These are phyloP conservation scores for Tolypocladium album DNA, from an alignment of 2,329 filamentous ascomycete genomes.

Conservation along the genomic window DNA sequence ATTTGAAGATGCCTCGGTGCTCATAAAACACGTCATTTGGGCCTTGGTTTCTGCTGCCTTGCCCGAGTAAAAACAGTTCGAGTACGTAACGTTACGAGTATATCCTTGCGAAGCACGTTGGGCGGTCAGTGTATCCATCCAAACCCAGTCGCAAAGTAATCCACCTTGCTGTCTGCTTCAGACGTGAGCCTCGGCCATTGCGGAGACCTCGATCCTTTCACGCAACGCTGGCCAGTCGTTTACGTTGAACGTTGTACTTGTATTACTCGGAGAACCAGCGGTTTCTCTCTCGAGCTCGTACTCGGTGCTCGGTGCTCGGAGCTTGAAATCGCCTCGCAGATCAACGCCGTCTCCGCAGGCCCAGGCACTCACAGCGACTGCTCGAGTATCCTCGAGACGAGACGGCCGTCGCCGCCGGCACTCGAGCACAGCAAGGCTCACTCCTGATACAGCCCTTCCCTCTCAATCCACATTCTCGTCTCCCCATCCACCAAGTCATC, in stretches of 20 bases:
- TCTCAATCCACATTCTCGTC: slow-evolving; percentile 47
- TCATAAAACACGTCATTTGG: not conserved
- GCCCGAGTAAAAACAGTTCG: no score
- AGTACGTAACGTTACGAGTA: no score
- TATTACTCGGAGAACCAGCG: no score
- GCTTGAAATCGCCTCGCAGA: not conserved
- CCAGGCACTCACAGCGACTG: not conserved
- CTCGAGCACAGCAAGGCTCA: slow-evolving; percentile 4
- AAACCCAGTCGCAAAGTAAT: not conserved
- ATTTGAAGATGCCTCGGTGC: not conserved
- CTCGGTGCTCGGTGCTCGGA: no score
- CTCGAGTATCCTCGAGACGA: not conserved
- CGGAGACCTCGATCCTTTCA: not conserved
- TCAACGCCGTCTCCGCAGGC: no score
- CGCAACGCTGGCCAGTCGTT: not conserved
- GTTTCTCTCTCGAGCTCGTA: no score
- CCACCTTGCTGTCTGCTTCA: not conserved
- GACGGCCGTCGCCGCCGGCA: not conserved
- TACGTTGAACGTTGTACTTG: no score
- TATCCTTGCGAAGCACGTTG: no score
- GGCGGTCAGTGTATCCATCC: no score
- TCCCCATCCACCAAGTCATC: slow-evolving; percentile 41
- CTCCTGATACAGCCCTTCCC: slow-evolving; percentile 42
- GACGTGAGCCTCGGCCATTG: not conserved
- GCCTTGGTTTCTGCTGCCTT: not conserved